Conservation (phyloP, 2,329 filamentous ascomycete genomes). For the Talaromyces atroroseus region DNA sequence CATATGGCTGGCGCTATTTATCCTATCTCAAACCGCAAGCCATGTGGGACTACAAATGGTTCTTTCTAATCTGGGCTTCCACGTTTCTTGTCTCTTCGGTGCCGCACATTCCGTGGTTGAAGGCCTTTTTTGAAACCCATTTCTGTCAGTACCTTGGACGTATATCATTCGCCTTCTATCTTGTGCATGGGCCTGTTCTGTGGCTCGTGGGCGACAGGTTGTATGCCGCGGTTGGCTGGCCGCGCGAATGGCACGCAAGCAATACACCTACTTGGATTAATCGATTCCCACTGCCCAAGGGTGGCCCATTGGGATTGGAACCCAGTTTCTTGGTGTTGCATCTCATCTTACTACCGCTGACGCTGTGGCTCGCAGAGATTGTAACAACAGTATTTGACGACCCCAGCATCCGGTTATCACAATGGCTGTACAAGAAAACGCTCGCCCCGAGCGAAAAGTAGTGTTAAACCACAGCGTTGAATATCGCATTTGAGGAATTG, state of each 20-base stretch:
- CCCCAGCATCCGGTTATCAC: constrained; percentile 53
- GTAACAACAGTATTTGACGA: constrained; percentile 54
- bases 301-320: constrained; percentile 58
- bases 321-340: constrained; percentile 56
- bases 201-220: constrained; percentile 57
- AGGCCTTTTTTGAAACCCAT: constrained; percentile 53
- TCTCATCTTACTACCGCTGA: constrained; percentile 55
- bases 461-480: constrained; percentile 17
- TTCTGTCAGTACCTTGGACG: constrained; percentile 59
- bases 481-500: too few relatives aligned
- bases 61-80: constrained; percentile 60
- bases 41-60: constrained; percentile 63
- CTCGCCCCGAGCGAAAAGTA: constrained; percentile 17
- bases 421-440: constrained; percentile 52
- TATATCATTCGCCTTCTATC: constrained; percentile 58
- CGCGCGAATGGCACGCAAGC: constrained; percentile 44
- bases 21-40: constrained; percentile 61
- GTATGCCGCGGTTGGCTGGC: constrained; percentile 57
- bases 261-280: constrained; percentile 55
- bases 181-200: constrained; percentile 60
- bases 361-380: constrained; percentile 54
- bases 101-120: constrained; percentile 55
- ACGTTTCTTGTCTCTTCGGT: constrained; percentile 52
- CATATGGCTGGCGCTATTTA: constrained; percentile 57
- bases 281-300: constrained; percentile 49